Percentiles rank a stretch among this genome's conserved stretches.
These are phyloP conservation scores for Euclidium syriacum DNA, from an alignment of 345 rosid species.

Conservation along the genomic window DNA sequence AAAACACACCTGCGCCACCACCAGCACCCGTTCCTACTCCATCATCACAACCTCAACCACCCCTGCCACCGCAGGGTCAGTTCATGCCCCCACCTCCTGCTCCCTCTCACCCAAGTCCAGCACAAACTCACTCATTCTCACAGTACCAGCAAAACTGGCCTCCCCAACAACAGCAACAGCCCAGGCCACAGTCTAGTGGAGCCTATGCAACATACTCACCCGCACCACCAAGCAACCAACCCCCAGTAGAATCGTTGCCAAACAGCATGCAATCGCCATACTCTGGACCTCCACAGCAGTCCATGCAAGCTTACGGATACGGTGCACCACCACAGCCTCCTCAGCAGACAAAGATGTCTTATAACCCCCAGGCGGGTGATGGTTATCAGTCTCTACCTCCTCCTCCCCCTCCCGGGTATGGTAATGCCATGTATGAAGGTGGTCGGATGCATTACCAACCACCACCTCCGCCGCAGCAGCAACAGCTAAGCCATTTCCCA, in stretches of 20 bases:
- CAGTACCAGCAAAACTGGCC: constrained; percentile 53
- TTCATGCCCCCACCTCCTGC: constrained; percentile 26
- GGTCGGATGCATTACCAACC: constrained; percentile 50
- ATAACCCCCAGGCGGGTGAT: constrained; percentile 53
- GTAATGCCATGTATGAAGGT: constrained; percentile 69
- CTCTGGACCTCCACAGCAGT: constrained; percentile 62
- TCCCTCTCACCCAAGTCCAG: constrained; percentile 53
- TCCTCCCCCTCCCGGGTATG: constrained; percentile 56
- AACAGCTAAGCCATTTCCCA: constrained; percentile 58
- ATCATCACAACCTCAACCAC: constrained; percentile 30
- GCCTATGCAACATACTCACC: constrained; percentile 60
- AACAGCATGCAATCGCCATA: constrained; percentile 63
- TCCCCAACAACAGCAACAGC: constrained; percentile 67
- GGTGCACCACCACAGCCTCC: constrained; percentile 60
- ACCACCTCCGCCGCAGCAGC: constrained; percentile 27
- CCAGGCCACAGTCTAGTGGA: constrained; percentile 54
- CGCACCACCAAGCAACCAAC: constrained; percentile 49
- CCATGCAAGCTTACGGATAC: constrained; percentile 76
- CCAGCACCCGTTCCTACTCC: constrained; percentile 31
- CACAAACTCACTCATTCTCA: constrained; percentile 61
- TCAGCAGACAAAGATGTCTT: constrained; percentile 63
- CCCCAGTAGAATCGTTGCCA: constrained; percentile 57
- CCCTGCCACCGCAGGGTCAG: constrained; percentile 18
- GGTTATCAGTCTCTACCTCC: constrained; percentile 55
- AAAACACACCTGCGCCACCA: constrained; percentile 32